These are phyloP conservation scores for Ulmus americana DNA, from an alignment of 331 rosid species.

Conservation along the genomic window DNA sequence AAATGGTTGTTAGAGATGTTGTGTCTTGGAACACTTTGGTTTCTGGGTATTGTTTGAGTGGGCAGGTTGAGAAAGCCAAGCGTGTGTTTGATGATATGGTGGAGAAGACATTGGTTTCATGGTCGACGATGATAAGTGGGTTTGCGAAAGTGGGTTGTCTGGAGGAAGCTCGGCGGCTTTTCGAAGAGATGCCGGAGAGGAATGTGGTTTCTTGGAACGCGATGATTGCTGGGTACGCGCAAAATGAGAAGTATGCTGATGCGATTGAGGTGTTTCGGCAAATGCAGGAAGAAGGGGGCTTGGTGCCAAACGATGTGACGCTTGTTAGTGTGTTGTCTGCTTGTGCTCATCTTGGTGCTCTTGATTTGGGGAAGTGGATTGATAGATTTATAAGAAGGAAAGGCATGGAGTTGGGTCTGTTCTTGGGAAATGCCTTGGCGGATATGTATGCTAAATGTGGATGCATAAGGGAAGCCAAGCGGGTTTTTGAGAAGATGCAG, in stretches of 20 bases:
- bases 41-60: conserved; percentile 1
- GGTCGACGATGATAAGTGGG: conserved; percentile 12
- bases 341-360: conserved; percentile 13
- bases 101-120: conserved; percentile 7
- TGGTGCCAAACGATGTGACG: conserved; percentile 7
- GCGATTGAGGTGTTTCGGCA: conserved; percentile 9
- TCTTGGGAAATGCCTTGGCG: conserved; percentile 10
- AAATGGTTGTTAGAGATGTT: conserved; percentile 9
- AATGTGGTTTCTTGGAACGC: conserved; percentile 12
- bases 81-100: conserved; percentile 6
- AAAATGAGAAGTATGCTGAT: not conserved
- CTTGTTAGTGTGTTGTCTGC: conserved; percentile 14
- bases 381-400: not conserved
- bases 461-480: not conserved
- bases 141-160: not conserved
- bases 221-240: conserved; percentile 15
- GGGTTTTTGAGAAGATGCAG: conserved; percentile 1
- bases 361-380: conserved; percentile 12
- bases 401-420: conserved; percentile 8
- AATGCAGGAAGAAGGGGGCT: not conserved
- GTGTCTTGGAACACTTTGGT: conserved; percentile 9
- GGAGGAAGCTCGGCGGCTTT: conserved; percentile 4
- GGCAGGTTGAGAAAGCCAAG: conserved; percentile 1
- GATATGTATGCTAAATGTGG: conserved; percentile 17
- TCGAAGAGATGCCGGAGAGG: conserved; percentile 12